Evolutionary conservation across 2,329 filamentous ascomycete genomes (phyloP).

Genomic region (Ceratocystis alfenasii): DNA sequence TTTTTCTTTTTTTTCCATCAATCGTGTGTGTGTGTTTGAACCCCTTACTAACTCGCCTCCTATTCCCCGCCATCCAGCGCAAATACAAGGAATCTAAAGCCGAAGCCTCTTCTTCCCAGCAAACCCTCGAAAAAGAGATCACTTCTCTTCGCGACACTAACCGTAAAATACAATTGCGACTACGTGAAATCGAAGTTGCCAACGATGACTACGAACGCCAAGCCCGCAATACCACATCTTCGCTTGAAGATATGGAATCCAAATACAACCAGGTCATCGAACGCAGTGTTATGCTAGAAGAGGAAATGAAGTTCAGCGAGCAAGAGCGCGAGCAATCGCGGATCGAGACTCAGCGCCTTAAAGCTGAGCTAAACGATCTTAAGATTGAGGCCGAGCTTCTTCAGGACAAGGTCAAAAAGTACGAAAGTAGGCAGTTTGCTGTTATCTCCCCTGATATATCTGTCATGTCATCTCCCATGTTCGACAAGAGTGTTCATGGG

Average conservation of each 20-base stretch:
- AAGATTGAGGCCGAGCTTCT: conserved; percentile 92
- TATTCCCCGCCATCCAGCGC: conserved; percentile 41
- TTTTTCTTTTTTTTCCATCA: background rate
- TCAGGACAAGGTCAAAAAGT: conserved; percentile 80
- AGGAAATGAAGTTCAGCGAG: conserved; percentile 83
- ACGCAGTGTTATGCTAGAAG: conserved; percentile 81
- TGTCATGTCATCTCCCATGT: conserved; percentile 56
- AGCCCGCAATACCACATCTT: conserved; percentile 88
- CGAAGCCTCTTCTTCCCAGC: conserved; percentile 76
- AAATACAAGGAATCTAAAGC: conserved; percentile 94
- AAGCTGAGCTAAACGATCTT: conserved; percentile 83
- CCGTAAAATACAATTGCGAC: conserved; percentile 64
- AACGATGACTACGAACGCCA: conserved; percentile 98
- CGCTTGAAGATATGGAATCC: conserved; percentile 88
- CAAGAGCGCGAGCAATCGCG: conserved; percentile 80
- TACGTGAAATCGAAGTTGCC: conserved; percentile 91
- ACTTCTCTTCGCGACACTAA: conserved; percentile 78
- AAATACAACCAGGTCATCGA: conserved; percentile 96
- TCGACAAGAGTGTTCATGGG: conserved; percentile 50
- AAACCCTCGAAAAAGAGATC: conserved; percentile 84
- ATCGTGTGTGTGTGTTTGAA: conserved; percentile 4
- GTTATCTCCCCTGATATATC: conserved; percentile 51
- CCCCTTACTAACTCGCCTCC: conserved; percentile 11
- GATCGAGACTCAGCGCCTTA: conserved; percentile 79
- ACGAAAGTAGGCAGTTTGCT: conserved; percentile 46